These are phyloP conservation scores for Saprolegnia diclina DNA, from an alignment of 352 stramenopile genomes.

Conservation along the genomic window DNA sequence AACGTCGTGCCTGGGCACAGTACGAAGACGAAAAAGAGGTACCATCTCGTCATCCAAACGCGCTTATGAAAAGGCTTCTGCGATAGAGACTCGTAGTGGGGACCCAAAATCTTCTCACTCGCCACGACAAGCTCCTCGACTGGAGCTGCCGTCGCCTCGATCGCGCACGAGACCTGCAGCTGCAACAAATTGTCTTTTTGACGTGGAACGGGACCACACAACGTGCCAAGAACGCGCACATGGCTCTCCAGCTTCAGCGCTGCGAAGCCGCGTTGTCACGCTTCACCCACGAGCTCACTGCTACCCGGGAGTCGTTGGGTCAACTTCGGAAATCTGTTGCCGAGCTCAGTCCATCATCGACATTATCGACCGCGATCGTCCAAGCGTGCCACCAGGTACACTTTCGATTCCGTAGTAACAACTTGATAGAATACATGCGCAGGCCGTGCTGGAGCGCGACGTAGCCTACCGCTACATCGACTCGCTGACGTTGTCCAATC, in stretches of 20 bases:
- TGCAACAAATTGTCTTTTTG: no score
- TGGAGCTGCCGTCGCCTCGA: no score
- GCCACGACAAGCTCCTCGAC: no score
- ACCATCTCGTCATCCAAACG: no score
- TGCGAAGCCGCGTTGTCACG: not conserved
- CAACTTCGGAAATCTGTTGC: not conserved
- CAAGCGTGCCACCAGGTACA: slow-evolving; percentile 1
- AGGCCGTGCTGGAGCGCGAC: slow-evolving; percentile 4
- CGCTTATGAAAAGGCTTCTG: no score
- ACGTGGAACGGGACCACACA: no score
- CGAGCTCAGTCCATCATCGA: not conserved
- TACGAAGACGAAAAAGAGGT: no score
- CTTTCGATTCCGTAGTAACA: not conserved
- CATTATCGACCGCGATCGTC: not conserved
- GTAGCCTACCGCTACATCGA: not conserved
- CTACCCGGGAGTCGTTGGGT: not conserved
- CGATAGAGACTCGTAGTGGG: no score
- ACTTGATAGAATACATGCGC: not conserved
- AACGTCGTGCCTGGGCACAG: no score
- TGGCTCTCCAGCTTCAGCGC: not conserved
- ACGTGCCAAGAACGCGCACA: not conserved
- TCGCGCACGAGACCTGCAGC: no score
- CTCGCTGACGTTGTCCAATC: not conserved
- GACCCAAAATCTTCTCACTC: no score
- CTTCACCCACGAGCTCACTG: not conserved